A percentile compares a stretch with the other conserved stretches of the same genome.
These are phyloP conservation scores for Saccharomyces hybrid DNA, from an alignment of 1,139 yeast genomes.

Conservation along the genomic window DNA sequence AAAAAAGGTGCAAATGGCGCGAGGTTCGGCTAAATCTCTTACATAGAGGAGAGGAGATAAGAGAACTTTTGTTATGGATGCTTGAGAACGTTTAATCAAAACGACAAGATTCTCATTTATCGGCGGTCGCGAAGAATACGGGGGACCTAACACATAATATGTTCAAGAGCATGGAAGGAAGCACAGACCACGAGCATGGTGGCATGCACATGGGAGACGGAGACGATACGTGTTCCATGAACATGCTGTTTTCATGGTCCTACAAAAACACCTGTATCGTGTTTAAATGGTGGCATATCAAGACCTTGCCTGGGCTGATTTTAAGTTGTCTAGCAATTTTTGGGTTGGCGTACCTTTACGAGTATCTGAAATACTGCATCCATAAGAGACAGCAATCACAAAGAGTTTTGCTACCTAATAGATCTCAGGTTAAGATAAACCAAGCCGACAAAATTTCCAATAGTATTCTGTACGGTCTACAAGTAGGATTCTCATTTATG, in stretches of 20 bases:
- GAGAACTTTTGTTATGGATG: too few species aligned
- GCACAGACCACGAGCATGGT: slow-evolving; percentile 8
- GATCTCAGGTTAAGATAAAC: background rate
- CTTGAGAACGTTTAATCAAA: background rate
- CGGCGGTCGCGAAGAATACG: background rate
- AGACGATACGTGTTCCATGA: slow-evolving; percentile 48
- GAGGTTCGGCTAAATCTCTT: too few species aligned
- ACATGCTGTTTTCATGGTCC: slow-evolving; percentile 81
- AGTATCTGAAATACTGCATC: slow-evolving; percentile 41
- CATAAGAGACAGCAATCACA: slow-evolving; percentile 14
- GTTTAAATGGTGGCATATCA: slow-evolving; percentile 74
- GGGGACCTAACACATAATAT: too few species aligned
- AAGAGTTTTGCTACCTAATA: background rate
- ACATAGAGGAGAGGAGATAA: too few species aligned
- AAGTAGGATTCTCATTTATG: slow-evolving; percentile 73
- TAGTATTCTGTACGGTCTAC: slow-evolving; percentile 54
- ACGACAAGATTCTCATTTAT: background rate
- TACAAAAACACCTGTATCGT: slow-evolving; percentile 66
- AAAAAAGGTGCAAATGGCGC: background rate
- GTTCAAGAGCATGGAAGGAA: background rate
- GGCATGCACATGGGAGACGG: slow-evolving; percentile 24
- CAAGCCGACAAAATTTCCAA: slow-evolving; percentile 29
- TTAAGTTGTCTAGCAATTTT: slow-evolving; percentile 46
- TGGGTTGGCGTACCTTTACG: slow-evolving; percentile 52
- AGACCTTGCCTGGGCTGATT: slow-evolving; percentile 44